Conservation (phyloP, 2,329 filamentous ascomycete species). For the Paecilomyces sp. region DNA sequence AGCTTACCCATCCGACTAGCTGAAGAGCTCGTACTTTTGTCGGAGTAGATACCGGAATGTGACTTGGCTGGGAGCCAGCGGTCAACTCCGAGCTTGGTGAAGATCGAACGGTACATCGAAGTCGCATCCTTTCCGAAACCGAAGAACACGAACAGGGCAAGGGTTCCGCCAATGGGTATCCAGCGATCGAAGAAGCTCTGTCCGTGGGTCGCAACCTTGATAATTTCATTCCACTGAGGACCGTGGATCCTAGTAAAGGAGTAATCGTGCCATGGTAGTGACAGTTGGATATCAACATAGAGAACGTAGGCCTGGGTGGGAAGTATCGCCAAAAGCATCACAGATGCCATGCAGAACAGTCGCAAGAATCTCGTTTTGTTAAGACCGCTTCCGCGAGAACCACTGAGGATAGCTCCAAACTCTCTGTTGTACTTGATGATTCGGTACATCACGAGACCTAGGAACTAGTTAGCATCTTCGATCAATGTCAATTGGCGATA, state of each 20-base stretch:
- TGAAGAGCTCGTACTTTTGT: constrained; percentile 6
- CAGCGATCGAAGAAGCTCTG: constrained; percentile 49
- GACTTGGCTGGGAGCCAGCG: constrained; percentile 20
- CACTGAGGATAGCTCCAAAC: constrained; percentile 50
- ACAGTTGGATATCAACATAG: constrained; percentile 31
- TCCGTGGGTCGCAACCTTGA: constrained; percentile 40
- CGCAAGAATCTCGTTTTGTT: constrained; percentile 56
- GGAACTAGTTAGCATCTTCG: neutral
- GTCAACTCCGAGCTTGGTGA: constrained; percentile 36
- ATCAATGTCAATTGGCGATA: neutral
- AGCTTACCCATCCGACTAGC: constrained; percentile 15
- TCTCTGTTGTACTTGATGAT: constrained; percentile 53
- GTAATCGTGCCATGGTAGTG: constrained; percentile 35
- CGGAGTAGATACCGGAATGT: constrained; percentile 10
- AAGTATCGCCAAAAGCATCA: constrained; percentile 49
- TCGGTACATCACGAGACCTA: constrained; percentile 55
- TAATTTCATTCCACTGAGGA: constrained; percentile 42
- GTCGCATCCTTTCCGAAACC: constrained; percentile 57
- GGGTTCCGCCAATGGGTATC: constrained; percentile 48
- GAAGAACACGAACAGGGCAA: constrained; percentile 56
- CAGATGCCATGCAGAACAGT: constrained; percentile 40
- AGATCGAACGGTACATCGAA: constrained; percentile 44
- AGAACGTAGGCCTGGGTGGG: constrained; percentile 49
- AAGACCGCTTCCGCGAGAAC: constrained; percentile 41
- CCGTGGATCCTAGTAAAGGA: constrained; percentile 50